Base-by-base conservation (phyloP, 495 filamentous ascomycete species). In the Xylaria cubensis region DNA sequence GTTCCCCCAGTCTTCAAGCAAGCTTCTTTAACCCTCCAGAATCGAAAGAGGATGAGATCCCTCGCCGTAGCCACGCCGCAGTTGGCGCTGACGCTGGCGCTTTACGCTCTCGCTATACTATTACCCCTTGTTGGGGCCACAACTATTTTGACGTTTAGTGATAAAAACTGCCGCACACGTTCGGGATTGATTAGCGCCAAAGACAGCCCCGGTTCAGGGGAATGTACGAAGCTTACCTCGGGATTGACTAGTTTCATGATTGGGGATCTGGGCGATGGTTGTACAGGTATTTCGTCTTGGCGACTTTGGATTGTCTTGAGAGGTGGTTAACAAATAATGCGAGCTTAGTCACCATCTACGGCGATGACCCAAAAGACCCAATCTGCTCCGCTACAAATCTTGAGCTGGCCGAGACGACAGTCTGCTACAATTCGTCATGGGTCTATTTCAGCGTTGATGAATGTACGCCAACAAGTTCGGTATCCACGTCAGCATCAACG, bases 291-390 rank as follows among this genome's bases (percentile, higher is more conserved):
- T 59, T 55, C 19, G 44, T n/a, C 24, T 46, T 24, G 36, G 10
- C 36, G n/a, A 15, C 12, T 42, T 1, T 17, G 24, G 21, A 26
- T 8, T 42, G 21, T 63, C 59, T 15, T 51, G 10, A 66, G 42
- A 48, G 41, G 42, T 46, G 34, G 61, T 55, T 67, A n/a, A 67
- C 65, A 26, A 67, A 8, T 7, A 67, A 67, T 42, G 65, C n/a
- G 65, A 56, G n/a, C 48, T 56, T 62, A 71, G 69, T 56, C 48
- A 71, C 69, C 4, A 64, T 71, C 36, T 71, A 71, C 36, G 69
- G 69, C 59, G 5, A 71, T 42, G 69, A 64, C 10, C 32, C 46
- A 15, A 46, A 64, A n/a, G 59, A 64, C 12, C 36, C 59, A 5
- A 55, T 71, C 46, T 71, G 61, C 56, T 71, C 69, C 32, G 48